These are phyloP conservation scores for Calonectria ilicicola DNA, from an alignment of 2,329 filamentous ascomycete genomes.

Conservation along the genomic window DNA sequence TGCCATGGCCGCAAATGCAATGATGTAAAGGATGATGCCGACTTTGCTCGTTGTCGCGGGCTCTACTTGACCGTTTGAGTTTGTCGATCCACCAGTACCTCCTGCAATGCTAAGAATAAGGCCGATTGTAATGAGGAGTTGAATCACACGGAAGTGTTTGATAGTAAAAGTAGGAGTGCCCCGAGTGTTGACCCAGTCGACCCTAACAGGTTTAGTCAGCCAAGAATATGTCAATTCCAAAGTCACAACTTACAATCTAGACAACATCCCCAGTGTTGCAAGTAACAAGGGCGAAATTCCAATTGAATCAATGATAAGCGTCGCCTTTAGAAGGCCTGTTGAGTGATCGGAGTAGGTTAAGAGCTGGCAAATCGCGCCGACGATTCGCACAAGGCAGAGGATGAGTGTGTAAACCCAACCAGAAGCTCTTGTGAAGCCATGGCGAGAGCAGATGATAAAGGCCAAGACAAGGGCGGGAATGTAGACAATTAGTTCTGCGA, in stretches of 20 bases:
- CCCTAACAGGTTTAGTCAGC: constrained; percentile 29
- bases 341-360: too few species aligned
- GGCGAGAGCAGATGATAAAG: constrained; percentile 51
- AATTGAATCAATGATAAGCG: constrained; percentile 56
- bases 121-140: constrained; percentile 46
- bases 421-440: constrained; percentile 57
- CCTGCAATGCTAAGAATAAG: constrained; percentile 62
- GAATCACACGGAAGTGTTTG: constrained; percentile 49
- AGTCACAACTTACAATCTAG: constrained; percentile 33
- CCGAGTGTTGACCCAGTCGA: constrained; percentile 46
- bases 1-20: constrained; percentile 48
- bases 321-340: constrained; percentile 49
- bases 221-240: neutral
- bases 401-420: constrained; percentile 65
- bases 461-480: constrained; percentile 50
- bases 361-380: constrained; percentile 60
- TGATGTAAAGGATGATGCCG: constrained; percentile 36
- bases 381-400: constrained; percentile 55
- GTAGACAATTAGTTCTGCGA: constrained; percentile 57
- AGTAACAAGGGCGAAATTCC: constrained; percentile 63
- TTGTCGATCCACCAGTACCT: constrained; percentile 48
- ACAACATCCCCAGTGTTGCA: constrained; percentile 57
- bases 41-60: constrained; percentile 26
- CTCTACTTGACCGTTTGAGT: constrained; percentile 42
- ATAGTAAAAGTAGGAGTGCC: constrained; percentile 33